Conservation (phyloP, 129 eudicot species). For the Helianthus tuberosus region DNA sequence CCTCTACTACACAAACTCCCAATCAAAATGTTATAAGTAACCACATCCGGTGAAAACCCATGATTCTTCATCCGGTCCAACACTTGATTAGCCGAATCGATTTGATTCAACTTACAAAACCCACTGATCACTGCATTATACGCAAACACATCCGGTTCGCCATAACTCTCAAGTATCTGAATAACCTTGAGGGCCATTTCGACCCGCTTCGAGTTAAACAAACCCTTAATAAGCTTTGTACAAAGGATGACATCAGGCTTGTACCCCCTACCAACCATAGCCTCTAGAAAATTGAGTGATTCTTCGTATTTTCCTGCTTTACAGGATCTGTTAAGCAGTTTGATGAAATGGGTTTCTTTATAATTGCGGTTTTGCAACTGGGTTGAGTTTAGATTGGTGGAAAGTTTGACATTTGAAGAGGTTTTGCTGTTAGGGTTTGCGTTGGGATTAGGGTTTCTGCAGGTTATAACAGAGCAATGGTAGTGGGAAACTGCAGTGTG, state of each 20-base stretch:
- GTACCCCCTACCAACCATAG: slow-evolving; percentile 66
- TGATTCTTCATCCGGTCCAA: slow-evolving; percentile 60
- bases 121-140: slow-evolving; percentile 79
- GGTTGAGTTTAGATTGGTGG: slow-evolving; percentile 39
- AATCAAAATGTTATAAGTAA: slow-evolving; percentile 69
- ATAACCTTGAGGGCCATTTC: slow-evolving; percentile 62
- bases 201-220: slow-evolving; percentile 47
- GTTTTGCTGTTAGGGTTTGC: slow-evolving; percentile 20
- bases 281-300: slow-evolving; percentile 62
- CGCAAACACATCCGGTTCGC: slow-evolving; percentile 67
- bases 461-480: slow-evolving; percentile 39
- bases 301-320: slow-evolving; percentile 68
- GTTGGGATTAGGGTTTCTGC: slow-evolving; percentile 38
- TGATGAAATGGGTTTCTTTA: slow-evolving; percentile 57
- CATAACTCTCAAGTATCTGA: slow-evolving; percentile 58
- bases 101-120: slow-evolving; percentile 64
- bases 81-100: slow-evolving; percentile 57
- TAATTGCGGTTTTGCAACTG: slow-evolving; percentile 43
- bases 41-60: slow-evolving; percentile 66
- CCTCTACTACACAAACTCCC: slow-evolving; percentile 72
- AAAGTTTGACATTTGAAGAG: slow-evolving; percentile 37
- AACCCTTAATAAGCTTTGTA: slow-evolving; percentile 76
- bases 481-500: slow-evolving; percentile 34
- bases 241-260: slow-evolving; percentile 66
- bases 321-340: slow-evolving; percentile 58